Evolutionary conservation across 73 alveolate species (phyloP), one percentile per base, ranked within the genome.

Genomic region (Blepharisma japonicum): DNA sequence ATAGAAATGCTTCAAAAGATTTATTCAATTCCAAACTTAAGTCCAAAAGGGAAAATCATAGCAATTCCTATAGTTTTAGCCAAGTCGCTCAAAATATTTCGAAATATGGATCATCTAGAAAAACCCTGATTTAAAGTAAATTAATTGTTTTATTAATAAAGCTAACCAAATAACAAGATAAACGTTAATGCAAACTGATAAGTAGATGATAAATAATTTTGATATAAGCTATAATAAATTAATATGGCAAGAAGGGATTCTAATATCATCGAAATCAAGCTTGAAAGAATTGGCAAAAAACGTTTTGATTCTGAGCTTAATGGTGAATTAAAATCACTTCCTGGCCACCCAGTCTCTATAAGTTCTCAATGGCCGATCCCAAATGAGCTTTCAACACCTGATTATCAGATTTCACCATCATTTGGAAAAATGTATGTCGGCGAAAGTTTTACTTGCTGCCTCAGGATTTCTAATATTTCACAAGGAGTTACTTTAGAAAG

Each of bases 361-460:
- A 14, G 47, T 18, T 39, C 14, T n/a, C 74, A 14, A 14, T 61
- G 74, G 74, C 23, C 74, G 39, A 20, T 61, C 14, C 74, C 74
- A 14, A n/a, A 8, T 14, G 74, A 61, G 47, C 46, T 25, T 14
- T 14, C 11, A 0, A 61, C 74, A 8, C 74, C 74, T 8, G 74
- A 61, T 9, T 61, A 61, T 48, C 14, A 14, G 50, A 61, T 61
- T 25, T 14, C 47, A 8, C 50, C 38, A 9, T 61, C 74, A 8
- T 61, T 61, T 25, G 74, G 74, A 4, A 61, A 61, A 25, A 61
- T 61, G 74, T 61, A 61, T 61, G 74, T 61, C 18, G 74, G 74
- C n/a, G 74, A 61, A 61, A 61, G 74, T 25, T 61, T 61, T 61
- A 61, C 74, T 14, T 61, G 47, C 18, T 61, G 74, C 23, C 46